These are phyloP conservation scores for Elaeis oleifera DNA, from an alignment of 202 grass and related monocot genomes.

Conservation along the genomic window DNA sequence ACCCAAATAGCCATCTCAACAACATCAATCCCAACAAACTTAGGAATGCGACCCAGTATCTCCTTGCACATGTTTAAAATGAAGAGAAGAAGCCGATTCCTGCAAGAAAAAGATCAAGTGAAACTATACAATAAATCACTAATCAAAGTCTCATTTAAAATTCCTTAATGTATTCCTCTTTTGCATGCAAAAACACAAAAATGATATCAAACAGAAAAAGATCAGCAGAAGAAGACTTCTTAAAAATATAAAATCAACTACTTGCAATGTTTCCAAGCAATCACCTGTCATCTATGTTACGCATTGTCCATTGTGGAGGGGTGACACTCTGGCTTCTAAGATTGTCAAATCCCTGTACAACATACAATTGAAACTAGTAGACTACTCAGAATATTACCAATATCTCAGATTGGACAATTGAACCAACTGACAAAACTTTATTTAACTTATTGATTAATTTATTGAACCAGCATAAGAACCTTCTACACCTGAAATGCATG, in stretches of 20 bases:
- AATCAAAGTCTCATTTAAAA: too few species aligned
- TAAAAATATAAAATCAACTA: not conserved
- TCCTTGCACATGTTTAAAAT: conserved; percentile 96
- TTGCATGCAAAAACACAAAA: conserved; percentile 11
- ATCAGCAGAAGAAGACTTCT: not conserved
- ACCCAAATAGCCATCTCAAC: conserved; percentile 99
- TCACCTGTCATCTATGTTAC: conserved; percentile 95
- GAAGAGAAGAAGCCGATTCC: conserved; percentile 84
- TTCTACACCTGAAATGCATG: not conserved
- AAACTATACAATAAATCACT: not conserved
- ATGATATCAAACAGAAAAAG: not conserved
- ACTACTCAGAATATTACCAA: conserved; percentile 1
- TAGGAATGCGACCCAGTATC: conserved; percentile 55
- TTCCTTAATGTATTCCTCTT: too few species aligned
- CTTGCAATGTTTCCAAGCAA: conserved; percentile 15
- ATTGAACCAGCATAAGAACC: too few species aligned
- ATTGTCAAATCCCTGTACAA: conserved; percentile 87
- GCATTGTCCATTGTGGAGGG: conserved; percentile 97
- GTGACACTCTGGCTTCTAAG: conserved; percentile 87
- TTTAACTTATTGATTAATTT: too few species aligned
- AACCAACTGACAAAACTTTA: too few species aligned
- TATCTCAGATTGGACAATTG: not conserved
- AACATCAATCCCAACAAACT: conserved; percentile 93
- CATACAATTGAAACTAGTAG: not conserved
- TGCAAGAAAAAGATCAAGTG: conserved; percentile 34